Conservation (phyloP, 169 alveolate species). For the Plasmodium sp. region DNA sequence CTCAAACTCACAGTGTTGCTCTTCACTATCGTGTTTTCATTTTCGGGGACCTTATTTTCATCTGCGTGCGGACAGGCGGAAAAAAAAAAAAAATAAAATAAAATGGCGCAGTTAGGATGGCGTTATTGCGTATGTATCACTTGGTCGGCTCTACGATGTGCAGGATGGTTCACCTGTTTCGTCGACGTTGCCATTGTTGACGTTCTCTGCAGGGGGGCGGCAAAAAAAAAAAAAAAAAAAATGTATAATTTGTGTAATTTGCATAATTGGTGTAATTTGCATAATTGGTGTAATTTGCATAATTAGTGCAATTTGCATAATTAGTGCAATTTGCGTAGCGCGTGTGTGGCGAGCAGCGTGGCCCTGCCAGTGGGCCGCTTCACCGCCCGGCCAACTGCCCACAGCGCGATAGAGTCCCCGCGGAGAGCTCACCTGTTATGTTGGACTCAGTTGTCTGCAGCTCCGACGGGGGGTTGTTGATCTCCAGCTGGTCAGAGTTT, state of each 20-base stretch:
- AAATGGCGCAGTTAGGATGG: neutral
- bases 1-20: conserved; percentile 3
- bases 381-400: neutral
- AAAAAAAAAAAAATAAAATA: neutral
- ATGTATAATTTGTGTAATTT: neutral
- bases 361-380: neutral
- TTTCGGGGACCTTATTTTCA: conserved; percentile 4
- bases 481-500: conserved; percentile 7
- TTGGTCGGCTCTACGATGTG: neutral
- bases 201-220: conserved; percentile 9
- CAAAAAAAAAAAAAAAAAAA: neutral
- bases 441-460: conserved; percentile 15
- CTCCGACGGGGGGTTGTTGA: neutral
- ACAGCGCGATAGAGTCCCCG: neutral
- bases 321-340: neutral
- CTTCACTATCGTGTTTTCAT: conserved; percentile 21
- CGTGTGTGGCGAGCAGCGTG: neutral
- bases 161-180: conserved; percentile 21
- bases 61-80: neutral
- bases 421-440: conserved; percentile 8
- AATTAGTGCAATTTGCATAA: too few relatives aligned
- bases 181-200: conserved; percentile 1
- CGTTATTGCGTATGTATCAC: neutral
- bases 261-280: too few relatives aligned
- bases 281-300: too few relatives aligned